phyloP scores from a whole-genome alignment of 176 grass and related monocot species.

The Raddia distichophylla region DNA sequence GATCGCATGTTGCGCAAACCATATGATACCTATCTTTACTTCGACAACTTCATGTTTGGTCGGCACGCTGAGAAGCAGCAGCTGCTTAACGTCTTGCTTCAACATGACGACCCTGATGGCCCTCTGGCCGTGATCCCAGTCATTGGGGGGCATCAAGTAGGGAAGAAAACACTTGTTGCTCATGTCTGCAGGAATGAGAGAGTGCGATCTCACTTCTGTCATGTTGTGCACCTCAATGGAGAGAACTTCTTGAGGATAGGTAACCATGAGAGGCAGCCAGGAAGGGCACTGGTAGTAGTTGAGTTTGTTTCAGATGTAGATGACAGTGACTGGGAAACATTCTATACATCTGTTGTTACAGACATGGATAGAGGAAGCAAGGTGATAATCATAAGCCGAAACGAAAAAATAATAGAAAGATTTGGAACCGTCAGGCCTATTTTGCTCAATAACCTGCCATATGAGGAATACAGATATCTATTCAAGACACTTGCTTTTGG shows the following conservation, averaged over 20 bases:
- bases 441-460: neutral
- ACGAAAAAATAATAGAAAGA: neutral
- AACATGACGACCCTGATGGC: neutral
- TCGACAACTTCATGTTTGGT: constrained; percentile 32
- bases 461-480: neutral
- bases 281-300: neutral
- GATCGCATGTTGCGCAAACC: neutral
- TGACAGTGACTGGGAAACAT: neutral
- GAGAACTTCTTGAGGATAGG: neutral
- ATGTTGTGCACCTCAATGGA: constrained; percentile 8
- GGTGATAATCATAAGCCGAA: constrained; percentile 8
- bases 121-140: too few species aligned
- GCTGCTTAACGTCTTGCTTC: constrained; percentile 9
- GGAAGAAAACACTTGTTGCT: constrained; percentile 15
- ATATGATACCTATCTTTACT: constrained; percentile 15
- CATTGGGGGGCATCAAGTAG: neutral
- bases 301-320: neutral
- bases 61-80: constrained; percentile 25
- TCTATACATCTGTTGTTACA: neutral
- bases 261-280: neutral
- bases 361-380: neutral
- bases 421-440: constrained; percentile 7
- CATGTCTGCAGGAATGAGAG: neutral
- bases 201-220: neutral
- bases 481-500: constrained; percentile 16